Evolutionary conservation across 2,329 filamentous ascomycete genomes (phyloP).

Genomic region (Stenocarpella maydis): DNA sequence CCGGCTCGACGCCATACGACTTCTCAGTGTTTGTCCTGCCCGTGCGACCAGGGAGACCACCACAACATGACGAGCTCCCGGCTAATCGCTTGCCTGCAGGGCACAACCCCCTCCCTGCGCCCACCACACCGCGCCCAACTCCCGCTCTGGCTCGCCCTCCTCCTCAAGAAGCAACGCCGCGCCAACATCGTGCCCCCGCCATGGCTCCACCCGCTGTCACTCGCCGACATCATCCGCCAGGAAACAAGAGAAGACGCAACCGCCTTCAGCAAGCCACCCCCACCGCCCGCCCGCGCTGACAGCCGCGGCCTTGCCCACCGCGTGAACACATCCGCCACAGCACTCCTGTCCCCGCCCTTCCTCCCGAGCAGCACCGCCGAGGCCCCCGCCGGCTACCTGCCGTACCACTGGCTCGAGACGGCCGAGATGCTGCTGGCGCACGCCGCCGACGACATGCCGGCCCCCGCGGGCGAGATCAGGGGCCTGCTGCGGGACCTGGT

Average conservation of each 20-base stretch:
- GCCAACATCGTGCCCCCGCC: conserved; percentile 91
- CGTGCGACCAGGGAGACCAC: not conserved
- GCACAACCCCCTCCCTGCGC: conserved; percentile 76
- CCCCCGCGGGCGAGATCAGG: conserved; percentile 74
- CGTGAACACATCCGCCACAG: conserved; percentile 40
- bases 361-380: conserved; percentile 76
- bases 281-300: conserved; percentile 64
- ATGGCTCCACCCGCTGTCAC: conserved; percentile 82
- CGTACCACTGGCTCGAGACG: conserved; percentile 96
- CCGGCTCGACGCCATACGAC: conserved; percentile 82
- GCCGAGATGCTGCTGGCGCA: conserved; percentile 87
- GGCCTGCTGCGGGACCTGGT: conserved; percentile 81
- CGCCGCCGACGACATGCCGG: conserved; percentile 81
- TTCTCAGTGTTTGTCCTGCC: conserved; percentile 77
- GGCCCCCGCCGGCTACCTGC: conserved; percentile 74
- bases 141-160: conserved; percentile 92
- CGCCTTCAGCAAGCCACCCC: conserved; percentile 80
- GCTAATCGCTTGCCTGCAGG: conserved; percentile 58
- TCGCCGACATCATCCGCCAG: conserved; percentile 79
- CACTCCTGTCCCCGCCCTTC: conserved; percentile 75
- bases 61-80: conserved; percentile 31
- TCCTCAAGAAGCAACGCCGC: conserved; percentile 92
- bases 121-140: conserved; percentile 83
- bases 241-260: conserved; percentile 78
- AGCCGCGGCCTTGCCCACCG: conserved; percentile 52